A percentile compares a stretch with the other conserved stretches of the same genome.
Conservation (phyloP, 176 grass and related monocot species). For the Alloteropsis semialata region DNA sequence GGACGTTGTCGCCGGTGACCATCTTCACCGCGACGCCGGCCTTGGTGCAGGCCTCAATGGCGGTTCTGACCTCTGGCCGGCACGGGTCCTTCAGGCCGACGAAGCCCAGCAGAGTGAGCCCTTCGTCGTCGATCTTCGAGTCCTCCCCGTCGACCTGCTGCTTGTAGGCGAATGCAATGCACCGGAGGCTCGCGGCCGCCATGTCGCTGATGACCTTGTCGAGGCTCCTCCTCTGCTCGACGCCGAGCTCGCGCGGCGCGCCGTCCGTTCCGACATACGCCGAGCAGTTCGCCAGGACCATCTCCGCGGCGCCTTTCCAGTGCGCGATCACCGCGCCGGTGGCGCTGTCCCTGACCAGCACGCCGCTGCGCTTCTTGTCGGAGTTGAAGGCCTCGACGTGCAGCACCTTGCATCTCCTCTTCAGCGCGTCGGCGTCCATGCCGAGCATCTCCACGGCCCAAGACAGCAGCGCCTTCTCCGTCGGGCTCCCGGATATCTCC, state of each 20-base stretch:
- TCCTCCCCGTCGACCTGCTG: neutral
- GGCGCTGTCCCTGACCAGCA: slow-evolving; percentile 40
- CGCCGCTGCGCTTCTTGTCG: slow-evolving; percentile 85
- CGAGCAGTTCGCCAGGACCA: slow-evolving; percentile 58
- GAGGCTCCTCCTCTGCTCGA: slow-evolving; percentile 30
- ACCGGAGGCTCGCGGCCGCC: slow-evolving; percentile 59
- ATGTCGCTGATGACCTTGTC: slow-evolving; percentile 62
- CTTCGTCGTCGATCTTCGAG: slow-evolving; percentile 45
- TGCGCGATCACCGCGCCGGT: slow-evolving; percentile 37
- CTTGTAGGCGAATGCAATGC: slow-evolving; percentile 84
- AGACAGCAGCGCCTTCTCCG: slow-evolving; percentile 88
- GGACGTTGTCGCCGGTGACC: slow-evolving; percentile 93
- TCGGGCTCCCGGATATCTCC: slow-evolving; percentile 76
- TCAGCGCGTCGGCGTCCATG: slow-evolving; percentile 48
- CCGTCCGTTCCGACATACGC: slow-evolving; percentile 36
- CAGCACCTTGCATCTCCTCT: slow-evolving; percentile 47
- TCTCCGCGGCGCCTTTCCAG: slow-evolving; percentile 93
- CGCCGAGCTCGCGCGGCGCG: neutral
- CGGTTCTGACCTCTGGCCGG: slow-evolving; percentile 55
- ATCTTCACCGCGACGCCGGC: slow-evolving; percentile 76
- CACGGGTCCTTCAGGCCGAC: slow-evolving; percentile 86
- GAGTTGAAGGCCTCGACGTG: slow-evolving; percentile 92
- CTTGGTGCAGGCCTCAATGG: slow-evolving; percentile 52
- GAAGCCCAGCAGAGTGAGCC: slow-evolving; percentile 61
- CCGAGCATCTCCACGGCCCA: slow-evolving; percentile 61